Evolutionary conservation across 129 eudicot species (phyloP).

Genomic region (Solidago caesia): DNA sequence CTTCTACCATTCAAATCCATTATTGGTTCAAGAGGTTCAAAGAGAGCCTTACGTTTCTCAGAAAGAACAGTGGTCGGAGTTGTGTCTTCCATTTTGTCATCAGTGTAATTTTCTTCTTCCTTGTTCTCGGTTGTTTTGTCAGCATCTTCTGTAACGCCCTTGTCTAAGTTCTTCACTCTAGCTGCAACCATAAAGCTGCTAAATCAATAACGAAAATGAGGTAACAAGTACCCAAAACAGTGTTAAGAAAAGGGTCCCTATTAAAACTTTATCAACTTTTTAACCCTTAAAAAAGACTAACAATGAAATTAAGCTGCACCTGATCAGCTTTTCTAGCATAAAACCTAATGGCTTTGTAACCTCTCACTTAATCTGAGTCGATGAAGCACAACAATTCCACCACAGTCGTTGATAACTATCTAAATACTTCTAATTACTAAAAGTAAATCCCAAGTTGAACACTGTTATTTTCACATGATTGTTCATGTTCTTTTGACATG

Average conservation of each 20-base stretch:
- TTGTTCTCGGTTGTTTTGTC: slow-evolving; percentile 42
- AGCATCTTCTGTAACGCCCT: slow-evolving; percentile 41
- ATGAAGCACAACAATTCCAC: no score
- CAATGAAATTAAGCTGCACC: background rate
- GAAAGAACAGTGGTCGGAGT: slow-evolving; percentile 51
- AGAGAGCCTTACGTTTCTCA: slow-evolving; percentile 79
- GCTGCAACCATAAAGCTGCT: slow-evolving; percentile 49
- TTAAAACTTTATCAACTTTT: background rate
- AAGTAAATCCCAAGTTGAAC: no score
- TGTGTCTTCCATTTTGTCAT: slow-evolving; percentile 55
- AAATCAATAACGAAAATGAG: slow-evolving; percentile 17
- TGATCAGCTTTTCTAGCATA: background rate
- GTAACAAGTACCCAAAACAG: background rate
- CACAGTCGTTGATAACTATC: no score
- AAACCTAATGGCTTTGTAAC: background rate
- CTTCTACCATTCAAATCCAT: slow-evolving; percentile 55
- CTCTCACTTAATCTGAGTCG: background rate
- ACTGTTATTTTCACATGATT: no score
- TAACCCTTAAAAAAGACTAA: background rate
- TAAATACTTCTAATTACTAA: no score
- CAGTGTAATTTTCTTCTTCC: slow-evolving; percentile 44
- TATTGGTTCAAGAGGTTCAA: slow-evolving; percentile 86
- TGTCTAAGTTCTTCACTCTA: slow-evolving; percentile 38
- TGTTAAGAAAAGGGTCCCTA: background rate
- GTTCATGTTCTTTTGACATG: no score